phyloP scores from a whole-genome alignment of 495 filamentous ascomycete species.

The Neurospora discreta region DNA sequence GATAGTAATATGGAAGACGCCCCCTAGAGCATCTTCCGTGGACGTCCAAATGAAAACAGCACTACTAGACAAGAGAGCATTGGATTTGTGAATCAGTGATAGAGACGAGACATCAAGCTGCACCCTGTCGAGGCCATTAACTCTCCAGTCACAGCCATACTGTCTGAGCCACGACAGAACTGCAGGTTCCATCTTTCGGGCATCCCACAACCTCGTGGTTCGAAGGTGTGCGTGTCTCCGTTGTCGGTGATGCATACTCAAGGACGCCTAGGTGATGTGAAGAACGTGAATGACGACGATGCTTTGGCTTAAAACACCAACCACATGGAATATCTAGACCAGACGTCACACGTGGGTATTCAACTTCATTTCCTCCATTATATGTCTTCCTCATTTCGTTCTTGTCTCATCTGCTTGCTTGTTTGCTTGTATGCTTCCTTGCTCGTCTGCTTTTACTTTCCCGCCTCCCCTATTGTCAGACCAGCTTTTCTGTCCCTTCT shows the following conservation, averaged over 20 bases:
- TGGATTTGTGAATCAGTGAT: constrained; percentile 4
- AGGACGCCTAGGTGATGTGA: neutral
- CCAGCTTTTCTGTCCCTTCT: neutral
- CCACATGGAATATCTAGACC: neutral
- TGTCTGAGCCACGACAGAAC: constrained; percentile 75
- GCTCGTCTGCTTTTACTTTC: neutral
- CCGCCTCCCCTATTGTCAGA: neutral
- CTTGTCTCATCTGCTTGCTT: neutral
- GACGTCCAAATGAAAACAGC: neutral
- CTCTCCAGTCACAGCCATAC: constrained; percentile 53
- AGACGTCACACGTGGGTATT: neutral
- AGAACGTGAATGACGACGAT: neutral
- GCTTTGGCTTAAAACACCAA: neutral
- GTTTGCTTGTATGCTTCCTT: neutral
- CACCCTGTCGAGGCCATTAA: constrained; percentile 82
- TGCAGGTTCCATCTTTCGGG: constrained; percentile 68
- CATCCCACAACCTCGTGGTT: constrained; percentile 93
- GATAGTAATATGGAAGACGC: neutral
- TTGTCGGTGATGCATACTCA: neutral
- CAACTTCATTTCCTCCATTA: neutral
- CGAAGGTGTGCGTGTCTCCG: neutral
- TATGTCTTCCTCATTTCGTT: neutral
- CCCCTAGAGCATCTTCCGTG: neutral
- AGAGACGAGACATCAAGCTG: constrained; percentile 6
- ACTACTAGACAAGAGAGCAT: neutral